phyloP scores from a whole-genome alignment of 257 asterid species.

The Mitragyna speciosa region DNA sequence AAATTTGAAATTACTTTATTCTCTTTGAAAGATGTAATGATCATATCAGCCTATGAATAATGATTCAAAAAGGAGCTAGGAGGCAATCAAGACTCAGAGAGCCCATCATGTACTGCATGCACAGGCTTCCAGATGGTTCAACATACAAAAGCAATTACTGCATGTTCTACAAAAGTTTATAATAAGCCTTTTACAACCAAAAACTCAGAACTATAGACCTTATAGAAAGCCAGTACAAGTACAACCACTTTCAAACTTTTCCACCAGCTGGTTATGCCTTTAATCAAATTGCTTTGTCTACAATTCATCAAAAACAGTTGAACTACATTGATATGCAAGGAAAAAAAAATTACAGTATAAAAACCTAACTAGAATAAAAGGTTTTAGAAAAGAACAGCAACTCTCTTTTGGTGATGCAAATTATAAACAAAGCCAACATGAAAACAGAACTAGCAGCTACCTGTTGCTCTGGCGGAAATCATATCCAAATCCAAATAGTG shows the following conservation, averaged over 20 bases:
- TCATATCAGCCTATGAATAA: no score
- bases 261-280: background rate
- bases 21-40: no score
- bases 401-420: background rate
- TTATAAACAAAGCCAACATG: background rate
- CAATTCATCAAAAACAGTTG: background rate
- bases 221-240: no score
- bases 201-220: background rate
- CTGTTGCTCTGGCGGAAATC: constrained; percentile 99
- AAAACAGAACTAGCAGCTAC: constrained; percentile 34
- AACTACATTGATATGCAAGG: no score
- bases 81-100: background rate
- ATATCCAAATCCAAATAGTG: constrained; percentile 98
- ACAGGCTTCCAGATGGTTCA: background rate
- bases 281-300: background rate
- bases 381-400: background rate
- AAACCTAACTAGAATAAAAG: background rate
- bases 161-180: background rate
- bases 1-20: no score
- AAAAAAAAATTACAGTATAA: background rate
- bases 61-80: no score
- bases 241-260: background rate
- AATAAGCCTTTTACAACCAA: background rate
- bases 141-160: background rate
- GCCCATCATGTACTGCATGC: background rate